Base-by-base conservation (phyloP, 2,329 filamentous ascomycete genomes). In the Dactylellina haptotyla region DNA sequence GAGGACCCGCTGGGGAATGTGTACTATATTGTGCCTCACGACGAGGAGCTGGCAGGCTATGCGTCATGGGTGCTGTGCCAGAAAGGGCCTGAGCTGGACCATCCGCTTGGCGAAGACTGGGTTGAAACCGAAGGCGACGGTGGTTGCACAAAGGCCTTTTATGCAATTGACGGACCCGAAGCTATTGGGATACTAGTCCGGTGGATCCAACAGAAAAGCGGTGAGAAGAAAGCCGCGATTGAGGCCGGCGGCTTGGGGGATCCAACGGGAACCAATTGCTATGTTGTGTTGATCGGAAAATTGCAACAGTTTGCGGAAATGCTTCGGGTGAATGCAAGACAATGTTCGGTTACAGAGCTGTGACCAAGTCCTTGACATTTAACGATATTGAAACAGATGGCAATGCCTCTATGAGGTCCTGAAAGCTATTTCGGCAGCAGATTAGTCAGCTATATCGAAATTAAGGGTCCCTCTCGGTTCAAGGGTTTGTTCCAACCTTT, bases 221-320 rank as follows among this genome's bases (percentile, higher is more conserved):
- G 48, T 20, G 50, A 37, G n/a, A n/a, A n/a, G 16, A 39, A 48
- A 39, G 20, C 4, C 16, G 48, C 32, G 32, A 51, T 37, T 51
- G 58, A 50, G 20, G 45, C 48, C 32, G 25, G 5, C 6, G 48
- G 16, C 30, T 28, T 50, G 30, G 23, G 23, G n/a, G 14, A 16
- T 25, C 3, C 8, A 14, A 9, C 30, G n/a, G 14, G 28, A n/a
- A 23, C 20, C 5, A 9, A 20, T 6, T 12, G 14, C 4, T 53
- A 46, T 30, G 48, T 56, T 73, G 69, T 73, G 69, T 73, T 73
- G 69, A 45, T 62, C n/a, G 69, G 16, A 16, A 73, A 73, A 73
- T 73, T 73, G 48, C 69, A 73, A 73, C 69, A 73, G 67, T 63
- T 65, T 53, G 43, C 58, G 16, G 39, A 34, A 32, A 53, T 65